Evolutionary conservation across 257 asterid genomes (phyloP).

Genomic region (Nicotiana noctiflora): DNA sequence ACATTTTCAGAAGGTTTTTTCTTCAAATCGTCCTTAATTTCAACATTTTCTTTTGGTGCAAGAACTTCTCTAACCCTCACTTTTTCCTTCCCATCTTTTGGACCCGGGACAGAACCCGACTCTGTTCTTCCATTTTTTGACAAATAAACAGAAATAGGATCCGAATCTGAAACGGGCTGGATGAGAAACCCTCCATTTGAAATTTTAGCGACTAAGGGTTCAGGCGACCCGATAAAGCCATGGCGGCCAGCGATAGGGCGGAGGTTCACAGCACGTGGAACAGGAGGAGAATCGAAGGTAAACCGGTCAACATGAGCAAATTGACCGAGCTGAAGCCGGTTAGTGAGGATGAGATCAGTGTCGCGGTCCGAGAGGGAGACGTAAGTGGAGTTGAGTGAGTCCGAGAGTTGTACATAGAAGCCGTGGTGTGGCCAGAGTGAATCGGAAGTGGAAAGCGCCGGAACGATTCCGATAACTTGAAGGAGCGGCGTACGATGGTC

Average conservation of each 20-base stretch:
- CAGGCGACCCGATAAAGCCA: constrained; percentile 67
- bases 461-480: constrained; percentile 81
- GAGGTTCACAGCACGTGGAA: constrained; percentile 59
- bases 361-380: constrained; percentile 83
- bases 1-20: constrained; percentile 31
- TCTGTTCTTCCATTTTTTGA: constrained; percentile 36
- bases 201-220: constrained; percentile 61
- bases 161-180: constrained; percentile 72
- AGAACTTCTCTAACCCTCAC: constrained; percentile 23
- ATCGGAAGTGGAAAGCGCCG: constrained; percentile 69
- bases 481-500: constrained; percentile 97
- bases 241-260: constrained; percentile 83
- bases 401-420: constrained; percentile 85
- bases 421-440: constrained; percentile 84
- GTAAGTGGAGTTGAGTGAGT: constrained; percentile 82
- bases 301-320: constrained; percentile 78
- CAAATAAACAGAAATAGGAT: constrained; percentile 49
- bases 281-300: constrained; percentile 60
- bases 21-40: constrained; percentile 26
- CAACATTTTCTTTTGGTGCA: constrained; percentile 57
- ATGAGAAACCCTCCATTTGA: constrained; percentile 58
- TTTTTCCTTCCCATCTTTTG: constrained; percentile 12
- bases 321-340: constrained; percentile 90
- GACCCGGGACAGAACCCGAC: not conserved
- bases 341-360: constrained; percentile 66